Evolutionary conservation across 148 eudicot genomes (phyloP).

Genomic region (Fallopia convolvulus): DNA sequence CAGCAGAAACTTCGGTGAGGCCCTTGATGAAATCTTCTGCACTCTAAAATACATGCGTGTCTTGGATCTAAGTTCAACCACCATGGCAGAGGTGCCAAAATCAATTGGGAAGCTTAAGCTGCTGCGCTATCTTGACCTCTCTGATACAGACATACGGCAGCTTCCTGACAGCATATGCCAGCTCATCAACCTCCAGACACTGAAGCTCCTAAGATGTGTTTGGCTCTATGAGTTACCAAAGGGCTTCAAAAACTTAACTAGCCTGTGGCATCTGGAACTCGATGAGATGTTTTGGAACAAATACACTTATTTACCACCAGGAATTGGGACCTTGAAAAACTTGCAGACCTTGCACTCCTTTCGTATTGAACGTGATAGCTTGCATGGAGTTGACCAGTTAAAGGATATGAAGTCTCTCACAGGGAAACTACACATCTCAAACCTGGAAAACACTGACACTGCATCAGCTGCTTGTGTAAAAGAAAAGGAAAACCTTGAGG

Average conservation of each 20-base stretch:
- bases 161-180: slow-evolving; percentile 30
- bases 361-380: not conserved
- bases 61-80: slow-evolving; percentile 27
- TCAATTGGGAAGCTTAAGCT: slow-evolving; percentile 27
- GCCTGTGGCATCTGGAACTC: slow-evolving; percentile 26
- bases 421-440: not conserved
- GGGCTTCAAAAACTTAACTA: slow-evolving; percentile 21
- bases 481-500: not conserved
- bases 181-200: slow-evolving; percentile 23
- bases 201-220: slow-evolving; percentile 24
- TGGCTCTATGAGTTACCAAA: slow-evolving; percentile 16
- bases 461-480: slow-evolving; percentile 4
- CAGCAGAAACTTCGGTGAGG: not conserved
- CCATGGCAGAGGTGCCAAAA: slow-evolving; percentile 19
- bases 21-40: slow-evolving; percentile 20
- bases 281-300: slow-evolving; percentile 32
- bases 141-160: slow-evolving; percentile 19
- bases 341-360: not conserved
- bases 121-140: slow-evolving; percentile 25
- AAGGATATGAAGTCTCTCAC: not conserved
- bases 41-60: slow-evolving; percentile 20
- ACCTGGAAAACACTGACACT: not conserved
- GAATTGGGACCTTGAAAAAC: slow-evolving; percentile 16
- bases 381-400: not conserved
- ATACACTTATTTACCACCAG: slow-evolving; percentile 18